A percentile compares a stretch with the other conserved stretches of the same genome.
These are phyloP conservation scores for Entomortierella parvispora DNA, from an alignment of 192 early-diverging fungal species.

Conservation along the genomic window DNA sequence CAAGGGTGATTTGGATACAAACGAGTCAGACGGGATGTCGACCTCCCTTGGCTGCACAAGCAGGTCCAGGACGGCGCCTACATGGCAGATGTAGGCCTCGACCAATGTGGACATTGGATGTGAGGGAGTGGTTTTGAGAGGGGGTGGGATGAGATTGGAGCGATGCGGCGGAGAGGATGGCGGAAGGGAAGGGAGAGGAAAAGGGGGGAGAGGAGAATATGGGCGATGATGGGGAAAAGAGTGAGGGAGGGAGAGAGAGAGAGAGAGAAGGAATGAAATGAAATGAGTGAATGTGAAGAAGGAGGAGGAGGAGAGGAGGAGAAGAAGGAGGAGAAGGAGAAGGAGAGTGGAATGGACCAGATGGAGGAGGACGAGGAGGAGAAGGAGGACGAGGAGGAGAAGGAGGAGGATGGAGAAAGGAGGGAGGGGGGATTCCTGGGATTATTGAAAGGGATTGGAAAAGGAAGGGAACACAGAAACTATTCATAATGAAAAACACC, in stretches of 20 bases:
- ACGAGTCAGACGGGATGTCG: constrained; percentile 25
- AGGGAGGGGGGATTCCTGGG: not conserved
- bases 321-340: not conserved
- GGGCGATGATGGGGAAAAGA: not conserved
- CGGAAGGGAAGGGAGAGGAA: not conserved
- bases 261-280: not conserved
- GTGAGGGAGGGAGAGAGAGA: not conserved
- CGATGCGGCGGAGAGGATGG: not conserved
- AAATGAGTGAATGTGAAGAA: not conserved
- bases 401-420: too few species aligned
- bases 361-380: not conserved
- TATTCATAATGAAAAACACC: too few species aligned
- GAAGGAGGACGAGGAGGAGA: too few species aligned
- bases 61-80: constrained; percentile 41
- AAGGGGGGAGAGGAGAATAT: not conserved
- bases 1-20: constrained; percentile 23
- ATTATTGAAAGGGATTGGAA: not conserved
- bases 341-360: not conserved
- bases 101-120: constrained; percentile 37
- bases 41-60: constrained; percentile 38
- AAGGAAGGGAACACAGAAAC: constrained; percentile 6
- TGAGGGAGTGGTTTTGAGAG: not conserved
- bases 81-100: constrained; percentile 42
- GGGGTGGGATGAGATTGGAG: not conserved
- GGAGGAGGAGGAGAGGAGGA: not conserved